A percentile compares a stretch with the other conserved stretches of the same genome.
These are phyloP conservation scores for Verticillium albo-atrum DNA, from an alignment of 2,329 filamentous ascomycete genomes.

Conservation along the genomic window DNA sequence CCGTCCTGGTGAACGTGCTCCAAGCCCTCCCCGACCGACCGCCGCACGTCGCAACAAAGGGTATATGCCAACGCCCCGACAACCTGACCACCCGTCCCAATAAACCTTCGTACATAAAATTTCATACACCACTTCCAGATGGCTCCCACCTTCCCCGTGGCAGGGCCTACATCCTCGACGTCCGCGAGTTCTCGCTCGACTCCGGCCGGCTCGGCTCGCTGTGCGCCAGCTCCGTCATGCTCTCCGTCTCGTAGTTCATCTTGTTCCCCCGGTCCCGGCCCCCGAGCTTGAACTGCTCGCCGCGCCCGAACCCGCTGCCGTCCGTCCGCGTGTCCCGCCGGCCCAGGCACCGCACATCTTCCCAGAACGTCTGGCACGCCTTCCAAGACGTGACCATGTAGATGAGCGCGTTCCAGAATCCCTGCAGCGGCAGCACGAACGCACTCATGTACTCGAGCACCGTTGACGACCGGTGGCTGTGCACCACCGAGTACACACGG, in stretches of 20 bases:
- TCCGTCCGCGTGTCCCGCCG: slow-evolving; percentile 2
- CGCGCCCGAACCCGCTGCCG: slow-evolving; percentile 16
- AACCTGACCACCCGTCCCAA: not conserved
- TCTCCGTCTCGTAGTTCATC: slow-evolving; percentile 42
- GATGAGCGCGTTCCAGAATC: slow-evolving; percentile 80
- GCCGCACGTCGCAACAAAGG: not conserved
- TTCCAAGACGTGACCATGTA: slow-evolving; percentile 67
- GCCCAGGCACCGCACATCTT: slow-evolving; percentile 26
- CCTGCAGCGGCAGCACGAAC: slow-evolving; percentile 74
- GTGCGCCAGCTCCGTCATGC: slow-evolving; percentile 44
- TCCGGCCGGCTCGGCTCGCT: slow-evolving; percentile 20
- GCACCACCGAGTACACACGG: slow-evolving; percentile 64
- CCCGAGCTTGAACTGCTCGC: slow-evolving; percentile 25
- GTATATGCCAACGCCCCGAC: not conserved
- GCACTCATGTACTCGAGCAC: slow-evolving; percentile 66
- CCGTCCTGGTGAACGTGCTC: not conserved
- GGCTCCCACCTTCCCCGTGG: too few species aligned
- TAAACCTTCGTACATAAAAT: too few species aligned
- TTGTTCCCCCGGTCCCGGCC: slow-evolving; percentile 15
- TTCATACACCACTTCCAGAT: too few species aligned
- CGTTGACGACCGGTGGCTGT: slow-evolving; percentile 47
- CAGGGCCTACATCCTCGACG: not conserved
- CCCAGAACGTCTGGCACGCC: slow-evolving; percentile 49
- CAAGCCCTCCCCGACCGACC: not conserved
- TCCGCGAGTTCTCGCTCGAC: not conserved